Evolutionary conservation across 768 basidiomycete species (phyloP).

Genomic region (Auricularia heimuer): DNA sequence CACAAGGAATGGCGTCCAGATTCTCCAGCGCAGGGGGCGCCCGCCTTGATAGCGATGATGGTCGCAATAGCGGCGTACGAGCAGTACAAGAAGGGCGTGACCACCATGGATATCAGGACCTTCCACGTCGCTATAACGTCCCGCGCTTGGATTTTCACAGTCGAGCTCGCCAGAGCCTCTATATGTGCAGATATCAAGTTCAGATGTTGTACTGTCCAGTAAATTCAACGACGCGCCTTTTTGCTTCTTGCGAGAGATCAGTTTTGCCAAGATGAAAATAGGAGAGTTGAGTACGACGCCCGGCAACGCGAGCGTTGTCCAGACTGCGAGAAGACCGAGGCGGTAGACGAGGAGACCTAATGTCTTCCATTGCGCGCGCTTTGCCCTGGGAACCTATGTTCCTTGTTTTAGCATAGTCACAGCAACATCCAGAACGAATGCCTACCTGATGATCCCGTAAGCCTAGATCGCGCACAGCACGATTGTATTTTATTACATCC

Average conservation of each 20-base stretch:
- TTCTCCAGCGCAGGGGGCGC: conserved; percentile 46
- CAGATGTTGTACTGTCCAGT: not conserved
- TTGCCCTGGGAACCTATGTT: conserved; percentile 71
- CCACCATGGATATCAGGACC: conserved; percentile 84
- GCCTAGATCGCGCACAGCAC: conserved; percentile 77
- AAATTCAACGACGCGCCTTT: conserved; percentile 44
- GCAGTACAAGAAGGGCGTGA: conserved; percentile 77
- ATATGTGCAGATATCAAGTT: conserved; percentile 4
- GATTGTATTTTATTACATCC: conserved; percentile 85
- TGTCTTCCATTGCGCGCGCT: conserved; percentile 79
- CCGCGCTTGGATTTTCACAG: conserved; percentile 89
- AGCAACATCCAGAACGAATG: conserved; percentile 3
- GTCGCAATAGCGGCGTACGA: conserved; percentile 78
- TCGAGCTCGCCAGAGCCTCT: conserved; percentile 95
- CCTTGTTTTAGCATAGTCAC: not conserved
- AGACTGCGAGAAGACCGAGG: conserved; percentile 60
- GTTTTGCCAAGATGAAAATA: conserved; percentile 81
- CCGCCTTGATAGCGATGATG: conserved; percentile 55
- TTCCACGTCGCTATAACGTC: conserved; percentile 99
- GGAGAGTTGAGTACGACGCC: conserved; percentile 88
- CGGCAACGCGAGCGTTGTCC: conserved; percentile 80
- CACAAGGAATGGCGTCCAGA: conserved; percentile 72
- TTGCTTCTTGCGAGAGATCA: conserved; percentile 82
- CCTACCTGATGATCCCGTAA: conserved; percentile 85
- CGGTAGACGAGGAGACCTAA: conserved; percentile 78